These are phyloP conservation scores for Russula sp. DNA, from an alignment of 768 basidiomycete species.

Conservation along the genomic window DNA sequence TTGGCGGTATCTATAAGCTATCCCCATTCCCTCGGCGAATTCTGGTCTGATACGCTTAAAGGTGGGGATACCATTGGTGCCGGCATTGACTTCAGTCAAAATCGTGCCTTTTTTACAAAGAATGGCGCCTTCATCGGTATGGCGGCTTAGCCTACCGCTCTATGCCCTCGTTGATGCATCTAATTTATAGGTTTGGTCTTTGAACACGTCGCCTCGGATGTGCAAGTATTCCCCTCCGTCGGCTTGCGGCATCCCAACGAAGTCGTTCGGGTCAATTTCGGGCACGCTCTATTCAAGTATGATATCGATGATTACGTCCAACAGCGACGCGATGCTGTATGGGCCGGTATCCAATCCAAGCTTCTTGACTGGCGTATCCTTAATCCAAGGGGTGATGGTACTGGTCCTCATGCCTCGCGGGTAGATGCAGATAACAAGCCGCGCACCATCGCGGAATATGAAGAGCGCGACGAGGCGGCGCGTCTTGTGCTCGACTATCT, in stretches of 20 bases:
- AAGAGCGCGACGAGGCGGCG: conserved; percentile 38
- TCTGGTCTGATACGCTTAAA: conserved; percentile 31
- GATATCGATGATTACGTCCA: conserved; percentile 87
- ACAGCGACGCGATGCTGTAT: conserved; percentile 57
- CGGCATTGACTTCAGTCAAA: conserved; percentile 82
- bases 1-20: conserved; percentile 55
- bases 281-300: conserved; percentile 76
- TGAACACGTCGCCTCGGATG: conserved; percentile 59
- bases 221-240: conserved; percentile 78
- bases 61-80: conserved; percentile 88
- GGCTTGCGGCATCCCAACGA: conserved; percentile 81
- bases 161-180: conserved; percentile 18
- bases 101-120: conserved; percentile 84
- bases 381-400: conserved; percentile 19
- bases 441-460: conserved; percentile 37
- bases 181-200: conserved; percentile 53
- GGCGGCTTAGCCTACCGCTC: conserved; percentile 1
- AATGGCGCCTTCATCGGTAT: conserved; percentile 71
- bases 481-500: conserved; percentile 76
- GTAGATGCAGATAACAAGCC: conserved; percentile 40
- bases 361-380: conserved; percentile 44
- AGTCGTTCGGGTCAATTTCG: conserved; percentile 81
- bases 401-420: conserved; percentile 4
- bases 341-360: conserved; percentile 60
- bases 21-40: conserved; percentile 4